Conservation (phyloP, 1,284 basidiomycete genomes). For the Caloboletus firmus region DNA sequence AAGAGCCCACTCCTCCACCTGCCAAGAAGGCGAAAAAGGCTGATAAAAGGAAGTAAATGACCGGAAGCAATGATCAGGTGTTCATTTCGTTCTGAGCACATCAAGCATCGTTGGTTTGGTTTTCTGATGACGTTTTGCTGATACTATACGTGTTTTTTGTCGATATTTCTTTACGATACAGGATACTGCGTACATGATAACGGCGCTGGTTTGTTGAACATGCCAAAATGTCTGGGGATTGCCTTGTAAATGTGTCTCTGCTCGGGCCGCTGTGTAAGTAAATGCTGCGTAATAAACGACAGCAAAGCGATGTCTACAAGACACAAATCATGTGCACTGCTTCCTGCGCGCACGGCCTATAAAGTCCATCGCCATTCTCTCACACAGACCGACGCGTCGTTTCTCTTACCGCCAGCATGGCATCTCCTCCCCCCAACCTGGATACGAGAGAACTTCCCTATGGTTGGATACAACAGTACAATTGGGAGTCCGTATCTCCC, state of each 20-base stretch:
- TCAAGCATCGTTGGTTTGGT: slow-evolving; percentile 6
- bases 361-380: slow-evolving; percentile 22
- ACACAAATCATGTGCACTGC: slow-evolving; percentile 24
- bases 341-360: slow-evolving; percentile 21
- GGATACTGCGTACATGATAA: slow-evolving; percentile 8
- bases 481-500: slow-evolving; percentile 54
- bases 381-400: slow-evolving; percentile 5
- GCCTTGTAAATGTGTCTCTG: slow-evolving; percentile 16
- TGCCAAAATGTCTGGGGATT: slow-evolving; percentile 4
- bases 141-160: slow-evolving; percentile 35
- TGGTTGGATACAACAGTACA: slow-evolving; percentile 71
- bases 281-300: slow-evolving; percentile 34
- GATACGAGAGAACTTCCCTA: slow-evolving; percentile 62
- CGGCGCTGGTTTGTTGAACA: not conserved
- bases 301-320: slow-evolving; percentile 38
- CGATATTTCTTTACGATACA: slow-evolving; percentile 32
- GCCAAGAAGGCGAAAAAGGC: slow-evolving; percentile 38
- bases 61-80: slow-evolving; percentile 2
- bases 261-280: slow-evolving; percentile 17
- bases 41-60: slow-evolving; percentile 34
- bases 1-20: slow-evolving; percentile 34
- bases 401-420: slow-evolving; percentile 29
- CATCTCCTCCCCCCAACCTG: slow-evolving; percentile 57
- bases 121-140: slow-evolving; percentile 13
- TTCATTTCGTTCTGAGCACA: slow-evolving; percentile 8